Base-by-base conservation (phyloP, 1,139 yeast genomes). In the Blastobotrys capitulatus region DNA sequence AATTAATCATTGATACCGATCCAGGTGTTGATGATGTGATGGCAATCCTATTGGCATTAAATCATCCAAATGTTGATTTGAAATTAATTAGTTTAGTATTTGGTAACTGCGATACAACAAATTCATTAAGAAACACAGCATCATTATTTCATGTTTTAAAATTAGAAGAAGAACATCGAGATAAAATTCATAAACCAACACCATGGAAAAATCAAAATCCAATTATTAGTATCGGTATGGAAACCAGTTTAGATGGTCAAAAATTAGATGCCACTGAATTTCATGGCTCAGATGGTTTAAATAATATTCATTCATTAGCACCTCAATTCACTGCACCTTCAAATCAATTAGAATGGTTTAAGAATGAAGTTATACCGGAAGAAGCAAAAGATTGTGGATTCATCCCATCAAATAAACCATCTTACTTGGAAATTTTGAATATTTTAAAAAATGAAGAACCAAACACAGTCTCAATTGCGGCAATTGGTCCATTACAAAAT, bases 21-120 rank as follows among this genome's bases (percentile, higher is more conserved):
- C 74, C 74, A 18, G 74, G 74, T 2, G 70, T 70, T 18, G 75
- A 71, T 53, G 75, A 71, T 51, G 63, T 68, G 46, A 60, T 71
- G 49, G 75, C 73, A 1, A 54, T 72, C 20, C 57, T 70, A 41
- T 57, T 68, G 49, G 73, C 73, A 2, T 60, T 72, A 42, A 55
- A 63, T 38, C 51, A 63, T 19, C 64, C 67, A 2, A 55, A 58
- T 8, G 58, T 59, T 18, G 70, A 69, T 46, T 55, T 71, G 41
- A 58, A 61, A 46, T 59, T 70, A 49, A 68, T 71, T 49, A 65
- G 74, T 2, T 60, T 72, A 22, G 68, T 71, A 35, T 70, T 66
- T 50, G 75, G 75, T 39, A 71, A 71, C 60, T 68, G 71, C 54
- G 60, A 64, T 45, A 66, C 70, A 5, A 49, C 50, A 12, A 54